Conservation (phyloP, 768 basidiomycete species). For the Boletus rufocinnamomeus region DNA sequence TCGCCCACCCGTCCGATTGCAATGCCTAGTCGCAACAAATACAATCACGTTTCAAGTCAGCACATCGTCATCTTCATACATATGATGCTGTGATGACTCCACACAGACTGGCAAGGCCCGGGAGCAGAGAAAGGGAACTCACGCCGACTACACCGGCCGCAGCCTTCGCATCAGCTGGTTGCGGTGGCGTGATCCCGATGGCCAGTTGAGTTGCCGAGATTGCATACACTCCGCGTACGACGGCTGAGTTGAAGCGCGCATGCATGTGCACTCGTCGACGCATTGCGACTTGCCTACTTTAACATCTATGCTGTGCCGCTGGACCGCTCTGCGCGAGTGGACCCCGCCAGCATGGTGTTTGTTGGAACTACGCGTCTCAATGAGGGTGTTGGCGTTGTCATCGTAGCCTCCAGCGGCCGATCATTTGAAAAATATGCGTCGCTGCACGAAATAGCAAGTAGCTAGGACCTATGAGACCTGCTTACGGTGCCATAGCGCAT, state of each 20-base stretch:
- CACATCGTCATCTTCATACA: too few relatives aligned
- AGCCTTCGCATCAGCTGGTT: slow-evolving; percentile 17
- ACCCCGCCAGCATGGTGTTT: slow-evolving; percentile 31
- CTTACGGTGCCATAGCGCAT: too few relatives aligned
- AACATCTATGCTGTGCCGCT: slow-evolving; percentile 55
- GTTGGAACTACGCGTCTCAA: slow-evolving; percentile 50
- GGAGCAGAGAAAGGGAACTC: too few relatives aligned
- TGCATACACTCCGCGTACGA: slow-evolving; percentile 29
- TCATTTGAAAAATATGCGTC: too few relatives aligned
- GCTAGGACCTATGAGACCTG: too few relatives aligned
- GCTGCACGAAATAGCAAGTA: too few relatives aligned
- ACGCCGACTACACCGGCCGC: slow-evolving; percentile 10
- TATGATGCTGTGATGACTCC: too few relatives aligned
- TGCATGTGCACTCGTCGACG: slow-evolving; percentile 23
- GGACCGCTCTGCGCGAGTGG: neutral
- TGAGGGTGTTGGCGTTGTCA: slow-evolving; percentile 27
- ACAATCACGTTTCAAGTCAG: too few relatives aligned
- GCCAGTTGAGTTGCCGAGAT: slow-evolving; percentile 22
- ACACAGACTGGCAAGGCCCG: too few relatives aligned
- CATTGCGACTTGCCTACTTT: slow-evolving; percentile 49
- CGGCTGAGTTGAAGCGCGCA: slow-evolving; percentile 21
- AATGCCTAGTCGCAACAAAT: too few relatives aligned
- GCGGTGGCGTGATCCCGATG: neutral
- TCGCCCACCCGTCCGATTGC: too few relatives aligned
- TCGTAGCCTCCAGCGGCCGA: too few relatives aligned